Evolutionary conservation across 2,329 filamentous ascomycete genomes (phyloP), one percentile per base, ranked within the genome.

Genomic region (Tolypocladium album): DNA sequence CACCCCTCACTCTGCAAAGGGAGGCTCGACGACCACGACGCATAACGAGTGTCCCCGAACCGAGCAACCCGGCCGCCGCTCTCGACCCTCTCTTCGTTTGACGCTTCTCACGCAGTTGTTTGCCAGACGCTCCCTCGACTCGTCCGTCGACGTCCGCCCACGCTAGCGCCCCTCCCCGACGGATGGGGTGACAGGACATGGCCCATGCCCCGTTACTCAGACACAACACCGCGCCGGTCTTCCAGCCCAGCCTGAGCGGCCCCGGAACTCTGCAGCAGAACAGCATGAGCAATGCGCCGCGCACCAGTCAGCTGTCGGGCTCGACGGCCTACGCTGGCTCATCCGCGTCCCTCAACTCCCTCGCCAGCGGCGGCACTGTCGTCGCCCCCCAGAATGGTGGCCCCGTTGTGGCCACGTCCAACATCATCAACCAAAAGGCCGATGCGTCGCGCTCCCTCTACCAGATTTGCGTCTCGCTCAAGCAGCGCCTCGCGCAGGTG

Each of bases 371-470:
- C 15, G 68, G 75, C 36, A 80, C 79, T 39, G 66, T 76, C 36
- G 70, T 74, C 62, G 75, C 58, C 11, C 64, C 68, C 12, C 76
- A 80, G 55, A 83, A 74, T 61, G 74, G 79, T 61, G 85, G 85
- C 55, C 84, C 84, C 62, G 83, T 92, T 63, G 78, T 90, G 68
- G 89, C 92, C 62, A 91, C 89, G 61, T 84, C 89, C 73, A 97
- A 96, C 74, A 96, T 99, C 73, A 96, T 99, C 80, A 99, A 99
- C 76, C 90, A 93, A 75, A 89, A 90, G 72, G 94, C 92, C 72
- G 92, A 96, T 72, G 92, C 94, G 65, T 90, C 90, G 60, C 84
- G 88, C 61, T 97, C 92, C 13, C 84, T 99, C 31, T 99, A 96
- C 75, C 93, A 97, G 75, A 96, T 96, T 73, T 97, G 94, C 73